Percentiles rank a stretch among this genome's conserved stretches.
Evolutionary conservation across 75 land plant genomes (phyloP).

Genomic region (Ceratopteris richardii): DNA sequence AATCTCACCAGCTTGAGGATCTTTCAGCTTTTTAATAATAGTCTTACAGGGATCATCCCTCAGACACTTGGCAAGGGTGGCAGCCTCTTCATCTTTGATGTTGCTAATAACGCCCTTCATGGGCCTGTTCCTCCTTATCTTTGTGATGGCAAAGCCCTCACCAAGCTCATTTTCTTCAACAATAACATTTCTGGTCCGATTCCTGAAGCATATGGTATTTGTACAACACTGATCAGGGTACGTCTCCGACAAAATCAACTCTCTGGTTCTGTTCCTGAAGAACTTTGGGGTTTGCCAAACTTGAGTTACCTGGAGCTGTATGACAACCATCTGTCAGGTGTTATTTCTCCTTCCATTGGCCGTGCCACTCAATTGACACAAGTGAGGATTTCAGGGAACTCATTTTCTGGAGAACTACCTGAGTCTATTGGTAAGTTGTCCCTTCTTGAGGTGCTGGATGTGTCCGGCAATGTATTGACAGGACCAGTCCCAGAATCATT

Average conservation of each 20-base stretch:
- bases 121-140: slow-evolving; percentile 61
- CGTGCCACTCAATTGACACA: slow-evolving; percentile 34
- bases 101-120: slow-evolving; percentile 34
- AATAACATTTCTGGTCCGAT: slow-evolving; percentile 65
- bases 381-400: slow-evolving; percentile 25
- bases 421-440: slow-evolving; percentile 33
- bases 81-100: slow-evolving; percentile 38
- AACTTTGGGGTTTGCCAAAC: slow-evolving; percentile 64
- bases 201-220: slow-evolving; percentile 60
- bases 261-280: slow-evolving; percentile 52
- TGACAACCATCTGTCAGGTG: slow-evolving; percentile 52
- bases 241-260: slow-evolving; percentile 53
- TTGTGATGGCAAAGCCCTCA: slow-evolving; percentile 51
- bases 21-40: slow-evolving; percentile 34
- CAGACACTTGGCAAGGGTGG: slow-evolving; percentile 38
- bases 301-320: slow-evolving; percentile 34
- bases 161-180: slow-evolving; percentile 44
- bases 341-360: slow-evolving; percentile 31
- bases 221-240: slow-evolving; percentile 44
- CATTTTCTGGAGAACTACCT: slow-evolving; percentile 45
- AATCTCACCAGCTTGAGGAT: slow-evolving; percentile 34
- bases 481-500: slow-evolving; percentile 43
- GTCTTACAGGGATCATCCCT: slow-evolving; percentile 51
- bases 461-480: slow-evolving; percentile 33
- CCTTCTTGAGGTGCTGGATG: slow-evolving; percentile 26